phyloP scores from a whole-genome alignment of 176 grass and related monocot species.

The Oryza brachyantha region DNA sequence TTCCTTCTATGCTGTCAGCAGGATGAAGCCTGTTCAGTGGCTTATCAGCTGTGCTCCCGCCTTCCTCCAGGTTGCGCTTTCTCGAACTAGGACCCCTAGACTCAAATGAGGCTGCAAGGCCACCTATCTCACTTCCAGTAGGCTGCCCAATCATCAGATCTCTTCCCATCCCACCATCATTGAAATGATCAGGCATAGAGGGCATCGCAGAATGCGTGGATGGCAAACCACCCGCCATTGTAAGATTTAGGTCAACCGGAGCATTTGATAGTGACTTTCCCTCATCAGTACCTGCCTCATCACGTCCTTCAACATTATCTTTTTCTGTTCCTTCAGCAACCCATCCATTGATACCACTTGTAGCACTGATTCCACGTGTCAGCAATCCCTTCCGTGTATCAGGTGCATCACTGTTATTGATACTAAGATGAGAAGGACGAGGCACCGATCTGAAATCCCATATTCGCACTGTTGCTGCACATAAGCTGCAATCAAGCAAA shows the following conservation, averaged over 20 bases:
- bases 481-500: slow-evolving; percentile 97
- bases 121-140: slow-evolving; percentile 88
- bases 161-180: slow-evolving; percentile 67
- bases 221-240: slow-evolving; percentile 79
- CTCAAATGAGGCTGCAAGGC: slow-evolving; percentile 84
- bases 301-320: slow-evolving; percentile 67
- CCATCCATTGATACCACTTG: slow-evolving; percentile 86
- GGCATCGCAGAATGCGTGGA: slow-evolving; percentile 54
- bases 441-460: slow-evolving; percentile 72
- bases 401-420: slow-evolving; percentile 48
- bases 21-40: slow-evolving; percentile 64
- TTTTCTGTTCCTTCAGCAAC: slow-evolving; percentile 52
- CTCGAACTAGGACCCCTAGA: slow-evolving; percentile 85
- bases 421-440: slow-evolving; percentile 60
- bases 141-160: slow-evolving; percentile 97
- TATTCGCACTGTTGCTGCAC: slow-evolving; percentile 86
- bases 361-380: slow-evolving; percentile 81
- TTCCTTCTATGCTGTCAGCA: slow-evolving; percentile 94
- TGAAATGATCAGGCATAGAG: slow-evolving; percentile 49
- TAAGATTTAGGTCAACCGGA: slow-evolving; percentile 91
- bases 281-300: slow-evolving; percentile 64
- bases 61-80: slow-evolving; percentile 87
- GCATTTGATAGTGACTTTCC: slow-evolving; percentile 78
- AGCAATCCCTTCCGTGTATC: slow-evolving; percentile 56
- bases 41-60: slow-evolving; percentile 92